Evolutionary conservation across 371 early-diverging fungal genomes (phyloP).

Genomic region (Apophysomyces trapeziformis): DNA sequence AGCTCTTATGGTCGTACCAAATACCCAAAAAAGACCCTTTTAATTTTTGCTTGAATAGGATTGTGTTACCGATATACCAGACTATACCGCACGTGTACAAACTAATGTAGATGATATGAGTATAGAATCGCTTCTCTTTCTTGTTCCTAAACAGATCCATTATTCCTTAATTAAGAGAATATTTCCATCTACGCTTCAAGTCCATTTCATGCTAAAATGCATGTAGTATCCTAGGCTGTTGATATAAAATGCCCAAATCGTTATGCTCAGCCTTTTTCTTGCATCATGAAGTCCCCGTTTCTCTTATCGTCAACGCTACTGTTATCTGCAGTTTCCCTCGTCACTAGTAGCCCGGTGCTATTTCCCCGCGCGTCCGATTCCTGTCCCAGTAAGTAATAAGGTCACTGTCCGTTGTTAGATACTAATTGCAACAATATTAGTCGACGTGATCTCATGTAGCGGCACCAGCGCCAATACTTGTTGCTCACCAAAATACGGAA

Average conservation of each 20-base stretch:
- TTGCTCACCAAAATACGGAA: conserved; percentile 24
- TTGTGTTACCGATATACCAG: too few relatives aligned
- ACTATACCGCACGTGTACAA: too few relatives aligned
- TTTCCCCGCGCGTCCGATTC: neutral
- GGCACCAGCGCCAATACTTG: neutral
- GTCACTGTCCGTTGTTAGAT: neutral
- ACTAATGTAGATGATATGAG: too few relatives aligned
- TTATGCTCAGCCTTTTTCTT: neutral
- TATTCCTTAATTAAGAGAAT: conserved; percentile 4
- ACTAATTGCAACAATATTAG: neutral
- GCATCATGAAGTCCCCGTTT: conserved; percentile 1
- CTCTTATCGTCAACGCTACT: neutral
- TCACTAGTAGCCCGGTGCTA: neutral
- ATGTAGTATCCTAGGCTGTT: neutral
- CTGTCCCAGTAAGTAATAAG: neutral
- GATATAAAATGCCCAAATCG: neutral
- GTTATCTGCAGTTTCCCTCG: neutral
- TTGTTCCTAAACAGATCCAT: too few relatives aligned
- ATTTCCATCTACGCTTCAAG: conserved; percentile 5
- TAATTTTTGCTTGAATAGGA: too few relatives aligned
- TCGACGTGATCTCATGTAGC: neutral
- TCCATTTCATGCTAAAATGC: neutral
- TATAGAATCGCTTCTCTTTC: too few relatives aligned
- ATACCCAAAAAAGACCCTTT: too few relatives aligned
- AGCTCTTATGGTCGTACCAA: too few relatives aligned